Base-by-base conservation (phyloP, 75 land plant genomes). In the Selaginella tamariscina region DNA sequence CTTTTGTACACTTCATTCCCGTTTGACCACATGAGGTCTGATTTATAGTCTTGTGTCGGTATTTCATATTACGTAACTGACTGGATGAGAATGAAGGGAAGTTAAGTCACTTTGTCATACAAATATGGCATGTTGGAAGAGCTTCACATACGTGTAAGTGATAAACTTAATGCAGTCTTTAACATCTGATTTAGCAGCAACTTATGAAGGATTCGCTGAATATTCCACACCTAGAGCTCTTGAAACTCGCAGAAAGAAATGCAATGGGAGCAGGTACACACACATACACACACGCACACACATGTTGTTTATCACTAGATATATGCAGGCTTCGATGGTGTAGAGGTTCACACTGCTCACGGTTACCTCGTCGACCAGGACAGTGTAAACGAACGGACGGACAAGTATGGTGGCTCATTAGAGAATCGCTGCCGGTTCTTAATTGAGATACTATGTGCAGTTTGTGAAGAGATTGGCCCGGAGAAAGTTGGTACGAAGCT, bases 201-300 rank as follows among this genome's bases (percentile, higher is more conserved):
- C 54, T 15, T 29, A 69, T 26, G 65, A 68, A 32, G 80, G 65
- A 11, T 55, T 29, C 28, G 73, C 32, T 0, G 70, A 73, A 0
- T 82, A 74, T 55, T 66, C 85, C 1, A 64, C 83, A 30, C 85
- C 86, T 0, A 75, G 83, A 21, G 65, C 78, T 11, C 70, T 88
- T 63, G 77, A 75, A 32, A 79, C 78, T n/a, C n/a, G n/a, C n/a
- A 31, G 83, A 82, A 9, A 87, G 85, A 72, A 76, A 84, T 31
- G 85, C 91, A 30, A 63, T 63, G 54, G 72, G 70, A 18, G 73
- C 66, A 15, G 33, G n/a, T n/a, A n/a, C n/a, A n/a, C n/a, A n/a
- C 20, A 0, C 26, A 44, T 15, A 70, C 66, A 32, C 65, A 22
- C 31, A 66, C 5, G 0, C 73, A 68, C 32, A 32, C 78, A 1